Percentiles rank a stretch among this genome's conserved stretches.
Conservation (phyloP, 371 early-diverging fungal species). For the Circinella minor region DNA sequence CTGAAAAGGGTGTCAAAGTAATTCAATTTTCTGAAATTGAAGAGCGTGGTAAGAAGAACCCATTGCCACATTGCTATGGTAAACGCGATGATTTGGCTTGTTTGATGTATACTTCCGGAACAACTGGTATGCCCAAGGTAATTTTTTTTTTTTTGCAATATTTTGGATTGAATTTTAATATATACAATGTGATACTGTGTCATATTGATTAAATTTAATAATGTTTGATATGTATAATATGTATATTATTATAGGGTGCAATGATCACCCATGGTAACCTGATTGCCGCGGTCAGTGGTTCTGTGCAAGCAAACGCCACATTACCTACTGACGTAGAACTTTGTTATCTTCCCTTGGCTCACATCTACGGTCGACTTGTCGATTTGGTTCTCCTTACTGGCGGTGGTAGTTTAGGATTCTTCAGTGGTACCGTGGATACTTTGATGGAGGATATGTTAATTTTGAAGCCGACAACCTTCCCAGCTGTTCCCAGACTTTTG, state of each 20-base stretch:
- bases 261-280: constrained; percentile 60
- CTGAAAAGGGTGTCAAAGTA: constrained; percentile 49
- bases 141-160: too few species aligned
- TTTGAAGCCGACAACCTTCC: constrained; percentile 84
- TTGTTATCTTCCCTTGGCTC: constrained; percentile 91
- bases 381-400: constrained; percentile 23
- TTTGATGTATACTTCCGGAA: constrained; percentile 97
- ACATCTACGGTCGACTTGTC: constrained; percentile 83
- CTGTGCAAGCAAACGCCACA: constrained; percentile 4
- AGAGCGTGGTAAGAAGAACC: constrained; percentile 46
- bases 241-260: constrained; percentile 32
- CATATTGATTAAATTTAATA: too few species aligned
- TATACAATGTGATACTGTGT: too few species aligned
- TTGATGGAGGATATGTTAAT: constrained; percentile 85
- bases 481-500: constrained; percentile 89
- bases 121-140: constrained; percentile 76
- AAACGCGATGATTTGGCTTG: constrained; percentile 72
- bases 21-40: constrained; percentile 69
- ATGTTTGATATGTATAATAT: too few species aligned
- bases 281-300: constrained; percentile 35
- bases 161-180: too few species aligned
- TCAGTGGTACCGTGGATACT: constrained; percentile 74
- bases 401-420: constrained; percentile 82
- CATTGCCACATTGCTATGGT: constrained; percentile 40
- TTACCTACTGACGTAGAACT: constrained; percentile 39